Percentiles rank a stretch among this genome's conserved stretches.
Evolutionary conservation across 805 yeast genomes (phyloP).

Genomic region (Suhomyces prunicola): DNA sequence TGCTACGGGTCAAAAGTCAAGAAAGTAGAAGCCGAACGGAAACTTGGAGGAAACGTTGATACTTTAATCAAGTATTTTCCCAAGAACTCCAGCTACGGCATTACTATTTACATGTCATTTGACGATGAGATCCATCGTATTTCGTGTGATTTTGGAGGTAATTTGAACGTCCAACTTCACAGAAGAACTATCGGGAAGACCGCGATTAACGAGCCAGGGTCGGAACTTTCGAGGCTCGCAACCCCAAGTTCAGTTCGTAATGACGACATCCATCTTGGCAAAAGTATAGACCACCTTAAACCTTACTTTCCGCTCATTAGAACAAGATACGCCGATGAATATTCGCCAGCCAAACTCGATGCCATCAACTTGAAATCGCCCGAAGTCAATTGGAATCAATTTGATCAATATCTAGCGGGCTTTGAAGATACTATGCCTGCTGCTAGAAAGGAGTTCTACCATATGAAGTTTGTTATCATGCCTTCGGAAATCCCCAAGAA

Average conservation of each 20-base stretch:
- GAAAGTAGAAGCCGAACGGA: slow-evolving; percentile 59
- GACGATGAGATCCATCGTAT: slow-evolving; percentile 86
- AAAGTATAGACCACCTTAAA: neutral
- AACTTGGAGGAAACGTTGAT: slow-evolving; percentile 52
- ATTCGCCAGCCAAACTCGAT: slow-evolving; percentile 54
- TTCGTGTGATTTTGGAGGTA: slow-evolving; percentile 65
- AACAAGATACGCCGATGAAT: slow-evolving; percentile 73
- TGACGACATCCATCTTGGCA: neutral
- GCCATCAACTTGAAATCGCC: slow-evolving; percentile 52
- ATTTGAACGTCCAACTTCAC: slow-evolving; percentile 77
- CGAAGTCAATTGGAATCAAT: slow-evolving; percentile 80
- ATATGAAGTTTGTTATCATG: slow-evolving; percentile 79
- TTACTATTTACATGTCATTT: slow-evolving; percentile 69
- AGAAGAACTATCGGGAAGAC: slow-evolving; percentile 13
- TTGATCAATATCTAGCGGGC: slow-evolving; percentile 92
- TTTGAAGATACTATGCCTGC: slow-evolving; percentile 69
- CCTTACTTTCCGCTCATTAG: slow-evolving; percentile 49
- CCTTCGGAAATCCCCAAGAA: slow-evolving; percentile 71
- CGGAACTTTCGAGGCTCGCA: neutral
- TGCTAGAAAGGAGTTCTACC: slow-evolving; percentile 51
- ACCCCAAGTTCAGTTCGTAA: neutral
- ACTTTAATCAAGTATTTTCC: slow-evolving; percentile 58
- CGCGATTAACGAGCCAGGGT: neutral
- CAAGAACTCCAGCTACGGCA: slow-evolving; percentile 43
- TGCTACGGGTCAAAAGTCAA: slow-evolving; percentile 70